Evolutionary conservation across 306 rosid species (phyloP).

Genomic region (Ormosia emarginata): DNA sequence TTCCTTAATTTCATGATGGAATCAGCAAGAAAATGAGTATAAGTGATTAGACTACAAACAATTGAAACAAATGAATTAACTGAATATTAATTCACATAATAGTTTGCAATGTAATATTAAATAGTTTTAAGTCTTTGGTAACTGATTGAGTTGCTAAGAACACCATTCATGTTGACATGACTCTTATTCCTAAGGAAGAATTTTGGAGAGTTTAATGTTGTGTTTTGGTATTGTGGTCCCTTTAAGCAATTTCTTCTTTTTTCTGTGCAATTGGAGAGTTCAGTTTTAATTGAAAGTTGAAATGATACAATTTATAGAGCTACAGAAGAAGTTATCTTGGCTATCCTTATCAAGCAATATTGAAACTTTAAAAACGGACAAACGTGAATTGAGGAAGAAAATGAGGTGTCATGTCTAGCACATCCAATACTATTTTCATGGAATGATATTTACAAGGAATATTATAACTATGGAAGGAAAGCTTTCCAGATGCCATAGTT

Average conservation of each 20-base stretch:
- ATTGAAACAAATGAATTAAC: not conserved
- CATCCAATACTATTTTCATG: not conserved
- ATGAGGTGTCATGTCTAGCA: too few relatives aligned
- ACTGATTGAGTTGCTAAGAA: not conserved
- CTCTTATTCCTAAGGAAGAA: not conserved
- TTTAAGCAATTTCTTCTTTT: too few relatives aligned
- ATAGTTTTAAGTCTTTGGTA: not conserved
- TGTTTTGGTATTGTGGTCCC: not conserved
- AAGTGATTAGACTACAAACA: not conserved
- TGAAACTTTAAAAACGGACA: not conserved
- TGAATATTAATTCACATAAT: not conserved
- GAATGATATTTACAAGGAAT: not conserved
- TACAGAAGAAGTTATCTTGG: not conserved
- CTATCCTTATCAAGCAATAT: not conserved
- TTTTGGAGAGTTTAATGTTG: not conserved
- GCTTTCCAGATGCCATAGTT: constrained; percentile 76
- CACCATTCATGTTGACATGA: not conserved
- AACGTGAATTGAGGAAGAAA: not conserved
- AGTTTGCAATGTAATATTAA: not conserved
- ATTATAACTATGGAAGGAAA: constrained; percentile 81
- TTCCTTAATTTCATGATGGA: constrained; percentile 58
- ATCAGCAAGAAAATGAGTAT: constrained; percentile 19
- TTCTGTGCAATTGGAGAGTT: not conserved
- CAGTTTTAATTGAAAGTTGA: not conserved
- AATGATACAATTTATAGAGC: not conserved